phyloP scores from a whole-genome alignment of 1,284 basidiomycete genomes.

The Fomitopsis palustris region DNA sequence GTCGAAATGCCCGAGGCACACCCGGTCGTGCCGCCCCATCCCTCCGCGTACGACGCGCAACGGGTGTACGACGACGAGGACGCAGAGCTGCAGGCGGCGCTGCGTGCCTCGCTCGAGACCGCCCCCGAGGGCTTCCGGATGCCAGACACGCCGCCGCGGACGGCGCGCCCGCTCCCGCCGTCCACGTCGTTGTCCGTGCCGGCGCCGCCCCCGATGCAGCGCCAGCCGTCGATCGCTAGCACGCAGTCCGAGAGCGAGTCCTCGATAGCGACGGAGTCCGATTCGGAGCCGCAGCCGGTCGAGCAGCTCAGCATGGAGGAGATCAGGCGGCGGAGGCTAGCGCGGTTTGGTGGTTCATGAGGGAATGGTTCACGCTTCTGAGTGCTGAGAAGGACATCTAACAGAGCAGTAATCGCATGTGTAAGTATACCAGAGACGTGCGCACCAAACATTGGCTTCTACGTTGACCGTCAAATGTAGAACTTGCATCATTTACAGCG shows the following conservation, averaged over 20 bases:
- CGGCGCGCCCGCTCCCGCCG: conserved; percentile 15
- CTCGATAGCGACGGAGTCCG: conserved; percentile 26
- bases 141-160: conserved; percentile 26
- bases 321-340: conserved; percentile 72
- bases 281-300: conserved; percentile 24
- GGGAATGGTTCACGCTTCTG: too few relatives aligned
- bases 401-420: neutral
- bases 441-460: neutral
- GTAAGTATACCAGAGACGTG: neutral
- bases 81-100: conserved; percentile 77
- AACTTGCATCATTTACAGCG: too few relatives aligned
- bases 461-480: neutral
- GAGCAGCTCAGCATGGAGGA: conserved; percentile 64
- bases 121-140: conserved; percentile 52
- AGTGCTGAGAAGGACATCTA: conserved; percentile 1
- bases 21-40: conserved; percentile 5
- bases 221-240: conserved; percentile 10
- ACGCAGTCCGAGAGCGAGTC: conserved; percentile 15
- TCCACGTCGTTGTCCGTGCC: conserved; percentile 9
- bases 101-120: conserved; percentile 76
- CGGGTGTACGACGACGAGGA: conserved; percentile 85
- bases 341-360: conserved; percentile 57
- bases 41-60: conserved; percentile 19
- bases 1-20: conserved; percentile 18
- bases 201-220: conserved; percentile 14